Percentiles rank a stretch among this genome's conserved stretches.
These are phyloP conservation scores for Aspergillus sp. DNA, from an alignment of 2,329 filamentous ascomycete species.

Conservation along the genomic window DNA sequence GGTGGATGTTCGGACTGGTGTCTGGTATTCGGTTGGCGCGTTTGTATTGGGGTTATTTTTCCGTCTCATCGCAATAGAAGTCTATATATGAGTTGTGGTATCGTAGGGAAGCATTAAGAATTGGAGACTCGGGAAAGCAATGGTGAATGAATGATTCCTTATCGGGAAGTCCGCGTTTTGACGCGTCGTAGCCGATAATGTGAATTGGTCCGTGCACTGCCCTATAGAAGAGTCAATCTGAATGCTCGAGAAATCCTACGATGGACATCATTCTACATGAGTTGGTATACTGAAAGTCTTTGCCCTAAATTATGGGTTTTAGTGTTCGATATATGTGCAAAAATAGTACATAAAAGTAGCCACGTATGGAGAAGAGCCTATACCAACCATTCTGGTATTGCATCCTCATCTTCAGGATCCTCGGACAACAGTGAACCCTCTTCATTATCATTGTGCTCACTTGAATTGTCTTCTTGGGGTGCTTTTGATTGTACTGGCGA, in stretches of 20 bases:
- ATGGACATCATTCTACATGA: too few species aligned
- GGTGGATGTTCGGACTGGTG: constrained; percentile 12
- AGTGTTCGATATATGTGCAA: too few species aligned
- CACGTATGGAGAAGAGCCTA: constrained; percentile 8
- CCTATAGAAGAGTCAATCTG: neutral
- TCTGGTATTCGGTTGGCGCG: constrained; percentile 16
- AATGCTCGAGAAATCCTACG: neutral
- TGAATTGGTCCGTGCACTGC: constrained; percentile 1
- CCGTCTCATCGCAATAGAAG: constrained; percentile 24
- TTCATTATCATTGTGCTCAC: constrained; percentile 33
- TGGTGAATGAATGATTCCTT: neutral
- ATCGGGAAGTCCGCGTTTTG: neutral
- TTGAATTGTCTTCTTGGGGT: constrained; percentile 9
- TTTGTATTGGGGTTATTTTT: constrained; percentile 7
- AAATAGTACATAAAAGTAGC: neutral
- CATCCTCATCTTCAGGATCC: constrained; percentile 60
- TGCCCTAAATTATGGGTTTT: neutral
- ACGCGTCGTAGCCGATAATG: neutral
- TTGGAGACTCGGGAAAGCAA: neutral
- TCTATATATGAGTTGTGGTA: neutral
- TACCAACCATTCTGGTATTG: constrained; percentile 57
- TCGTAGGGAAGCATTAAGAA: constrained; percentile 9
- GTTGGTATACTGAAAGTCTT: too few species aligned
- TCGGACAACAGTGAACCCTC: constrained; percentile 51
- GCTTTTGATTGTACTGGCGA: constrained; percentile 9